Evolutionary conservation across 352 stramenopile genomes (phyloP), one percentile per base, ranked within the genome.

Genomic region (Phytophthora sojae): DNA sequence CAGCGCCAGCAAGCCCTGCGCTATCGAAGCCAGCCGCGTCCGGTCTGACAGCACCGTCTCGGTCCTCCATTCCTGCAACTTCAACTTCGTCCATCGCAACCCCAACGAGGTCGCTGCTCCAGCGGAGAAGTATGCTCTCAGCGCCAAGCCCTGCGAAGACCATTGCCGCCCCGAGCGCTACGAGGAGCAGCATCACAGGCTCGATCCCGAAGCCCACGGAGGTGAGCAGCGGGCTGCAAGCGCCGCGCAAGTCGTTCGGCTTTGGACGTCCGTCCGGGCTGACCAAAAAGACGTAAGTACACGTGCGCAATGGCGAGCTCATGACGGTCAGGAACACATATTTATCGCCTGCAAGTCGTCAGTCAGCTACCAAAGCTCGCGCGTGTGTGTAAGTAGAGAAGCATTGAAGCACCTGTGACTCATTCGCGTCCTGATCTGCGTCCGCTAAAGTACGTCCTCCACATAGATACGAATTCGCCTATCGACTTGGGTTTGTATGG

Each of bases 191-290:
- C 37, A 45, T 68, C 4, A 29, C 42, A 12, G 35, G 21, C 23
- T 64, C 57, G 7, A 63, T 67, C 9, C 35, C 49, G 45, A 73
- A 69, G 44, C 39, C 54, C 26, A n/a, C 49, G 49, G 67, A 69
- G 32, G 6, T 23, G 2, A 39, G 32, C 32, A 76, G 72, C 32
- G 67, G 67, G 0, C 60, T 79, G 21, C 54, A 32, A 19, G 39
- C 32, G 30, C 62, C 72, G 17, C 59, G 59, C 5, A 69, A 57
- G 49, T 71, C 72, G 30, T 79, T 79, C 26, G 72, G 72, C 5
- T 76, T 76, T 71, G 67, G 68, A 23, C 60, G 32, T 12, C 45
- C 62, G n/a, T 69, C 60, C 39, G 32, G 44, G 6, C 30, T 49
- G 8, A 42, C 23, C n/a, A 72, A 61, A n/a, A 72, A 58, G 2